Evolutionary conservation across 2,329 filamentous ascomycete genomes (phyloP).

Genomic region (Helotiales sp.): DNA sequence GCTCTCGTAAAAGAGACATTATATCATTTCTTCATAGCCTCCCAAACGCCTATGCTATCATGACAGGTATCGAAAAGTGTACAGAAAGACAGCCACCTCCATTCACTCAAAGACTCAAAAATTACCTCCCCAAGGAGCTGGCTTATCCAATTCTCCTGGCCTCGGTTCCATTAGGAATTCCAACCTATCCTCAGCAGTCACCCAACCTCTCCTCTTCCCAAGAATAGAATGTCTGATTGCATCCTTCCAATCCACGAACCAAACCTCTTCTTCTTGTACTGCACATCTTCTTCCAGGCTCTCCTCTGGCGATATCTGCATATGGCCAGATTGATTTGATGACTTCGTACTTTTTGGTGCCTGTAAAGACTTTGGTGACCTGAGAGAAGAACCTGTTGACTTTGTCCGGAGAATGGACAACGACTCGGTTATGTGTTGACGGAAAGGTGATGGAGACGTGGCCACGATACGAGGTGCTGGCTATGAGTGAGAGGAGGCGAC

Average conservation of each 20-base stretch:
- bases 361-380: constrained; percentile 50
- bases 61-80: background rate
- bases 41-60: background rate
- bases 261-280: constrained; percentile 46
- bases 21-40: background rate
- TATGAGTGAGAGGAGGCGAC: constrained; percentile 52
- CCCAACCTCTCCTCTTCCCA: constrained; percentile 28
- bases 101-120: background rate
- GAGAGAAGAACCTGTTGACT: constrained; percentile 55
- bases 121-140: constrained; percentile 14
- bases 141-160: constrained; percentile 9
- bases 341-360: constrained; percentile 57
- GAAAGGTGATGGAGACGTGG: constrained; percentile 48
- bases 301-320: constrained; percentile 48
- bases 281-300: constrained; percentile 40
- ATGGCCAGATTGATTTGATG: constrained; percentile 57
- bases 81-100: background rate
- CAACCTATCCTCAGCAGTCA: constrained; percentile 34
- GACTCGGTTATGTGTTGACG: constrained; percentile 50
- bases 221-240: constrained; percentile 42
- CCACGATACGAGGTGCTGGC: constrained; percentile 52
- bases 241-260: constrained; percentile 55
- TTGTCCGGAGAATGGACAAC: constrained; percentile 52
- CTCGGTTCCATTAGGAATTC: constrained; percentile 33
- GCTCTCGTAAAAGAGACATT: too few relatives aligned